Conservation (phyloP, 2,329 filamentous ascomycete species). For the Byssothecium circinans region DNA sequence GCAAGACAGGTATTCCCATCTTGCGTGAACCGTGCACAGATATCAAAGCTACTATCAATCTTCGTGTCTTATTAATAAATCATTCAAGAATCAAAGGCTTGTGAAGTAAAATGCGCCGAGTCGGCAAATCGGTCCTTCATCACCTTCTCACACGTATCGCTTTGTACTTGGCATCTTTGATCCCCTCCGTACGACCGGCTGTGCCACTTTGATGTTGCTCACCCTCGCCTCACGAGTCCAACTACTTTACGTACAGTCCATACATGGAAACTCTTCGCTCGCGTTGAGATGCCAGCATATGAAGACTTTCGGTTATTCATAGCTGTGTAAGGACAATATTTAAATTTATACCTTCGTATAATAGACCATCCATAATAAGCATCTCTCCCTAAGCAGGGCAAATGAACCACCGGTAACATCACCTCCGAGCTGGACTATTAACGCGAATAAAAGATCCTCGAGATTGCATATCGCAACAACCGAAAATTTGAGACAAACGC, state of each 20-base stretch:
- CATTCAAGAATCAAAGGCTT: too few relatives aligned
- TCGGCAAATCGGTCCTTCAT: too few relatives aligned
- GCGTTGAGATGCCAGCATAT: too few relatives aligned
- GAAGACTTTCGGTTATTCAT: too few relatives aligned
- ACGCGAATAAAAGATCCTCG: too few relatives aligned
- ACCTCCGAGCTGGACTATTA: too few relatives aligned
- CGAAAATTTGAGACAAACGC: not conserved
- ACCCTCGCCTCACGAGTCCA: not conserved
- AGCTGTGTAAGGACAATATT: too few relatives aligned
- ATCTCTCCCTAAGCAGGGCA: too few relatives aligned
- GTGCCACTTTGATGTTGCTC: conserved; percentile 1
- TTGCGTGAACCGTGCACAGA: not conserved
- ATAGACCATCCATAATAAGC: too few relatives aligned
- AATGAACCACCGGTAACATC: too few relatives aligned
- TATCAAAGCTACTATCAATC: not conserved
- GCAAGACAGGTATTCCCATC: not conserved
- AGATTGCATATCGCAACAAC: not conserved
- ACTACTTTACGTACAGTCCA: not conserved
- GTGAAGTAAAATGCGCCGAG: too few relatives aligned
- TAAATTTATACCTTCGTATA: too few relatives aligned
- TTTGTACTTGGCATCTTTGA: not conserved
- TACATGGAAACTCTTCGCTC: not conserved
- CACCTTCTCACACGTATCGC: conserved; percentile 1
- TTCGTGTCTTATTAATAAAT: not conserved
- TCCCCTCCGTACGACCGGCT: conserved; percentile 3